Conservation (phyloP, 352 stramenopile genomes). For the Pythium apleroticum region DNA sequence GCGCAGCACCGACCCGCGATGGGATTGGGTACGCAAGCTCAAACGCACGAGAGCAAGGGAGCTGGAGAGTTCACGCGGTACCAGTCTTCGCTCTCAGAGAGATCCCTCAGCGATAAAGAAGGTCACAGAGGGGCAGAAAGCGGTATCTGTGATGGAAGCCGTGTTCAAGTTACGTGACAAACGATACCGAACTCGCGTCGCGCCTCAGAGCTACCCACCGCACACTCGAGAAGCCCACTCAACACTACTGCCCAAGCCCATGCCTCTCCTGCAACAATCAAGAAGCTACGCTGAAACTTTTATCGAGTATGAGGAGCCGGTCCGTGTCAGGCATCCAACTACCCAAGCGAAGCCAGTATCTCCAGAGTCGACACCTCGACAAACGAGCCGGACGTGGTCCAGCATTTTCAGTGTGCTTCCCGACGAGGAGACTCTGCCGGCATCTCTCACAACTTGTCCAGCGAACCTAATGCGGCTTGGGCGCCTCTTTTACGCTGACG, state of each 20-base stretch:
- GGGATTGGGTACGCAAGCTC: slow-evolving; percentile 26
- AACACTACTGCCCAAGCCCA: not conserved
- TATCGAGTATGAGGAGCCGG: not conserved
- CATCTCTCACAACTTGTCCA: not conserved
- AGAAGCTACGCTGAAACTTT: not conserved
- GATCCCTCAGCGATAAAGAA: not conserved
- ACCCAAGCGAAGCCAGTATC: not conserved
- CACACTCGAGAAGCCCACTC: not conserved
- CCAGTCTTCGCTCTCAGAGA: not conserved
- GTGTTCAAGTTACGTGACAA: slow-evolving; percentile 57
- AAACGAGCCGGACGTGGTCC: slow-evolving; percentile 9
- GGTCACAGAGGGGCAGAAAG: not conserved
- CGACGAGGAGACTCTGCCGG: slow-evolving; percentile 14
- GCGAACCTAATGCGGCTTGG: not conserved
- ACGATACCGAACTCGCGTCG: slow-evolving; percentile 25
- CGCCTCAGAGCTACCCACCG: not conserved
- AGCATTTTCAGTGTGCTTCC: slow-evolving; percentile 17
- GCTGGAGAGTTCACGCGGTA: not conserved
- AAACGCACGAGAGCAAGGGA: slow-evolving; percentile 13
- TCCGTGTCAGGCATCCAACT: not conserved
- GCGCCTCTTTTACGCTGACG: not conserved
- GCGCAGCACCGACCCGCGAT: slow-evolving; percentile 20
- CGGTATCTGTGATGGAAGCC: slow-evolving; percentile 43
- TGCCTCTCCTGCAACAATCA: not conserved
- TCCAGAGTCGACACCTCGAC: not conserved